Base-by-base conservation (phyloP, 2,329 filamentous ascomycete species). In the Fusarium compactum region DNA sequence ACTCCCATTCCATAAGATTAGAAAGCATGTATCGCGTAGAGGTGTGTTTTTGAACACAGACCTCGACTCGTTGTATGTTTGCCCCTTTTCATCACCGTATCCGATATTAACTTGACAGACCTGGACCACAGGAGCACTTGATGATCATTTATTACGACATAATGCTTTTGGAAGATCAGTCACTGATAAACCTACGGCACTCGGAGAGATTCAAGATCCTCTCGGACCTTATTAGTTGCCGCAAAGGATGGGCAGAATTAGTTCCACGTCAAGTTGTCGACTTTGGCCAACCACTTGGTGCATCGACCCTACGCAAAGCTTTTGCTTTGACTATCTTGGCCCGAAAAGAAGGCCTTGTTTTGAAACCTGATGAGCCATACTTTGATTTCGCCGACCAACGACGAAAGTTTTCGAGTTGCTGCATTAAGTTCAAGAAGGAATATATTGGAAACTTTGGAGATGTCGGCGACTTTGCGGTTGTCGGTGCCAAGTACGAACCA, bases 391-490 rank as follows among this genome's bases (percentile, higher is more conserved):
- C 67, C 30, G 74, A 74, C 46, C 73, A 70, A 47, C 72, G 73
- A 44, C 71, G 80, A 72, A 67, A 83, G 30, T 82, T 82, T 62
- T 76, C 79, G 5, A 82, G 82, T 16, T 84, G 82, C 60, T 91
- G 89, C 77, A 92, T 97, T 75, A 97, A 97, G 80, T 80, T 97
- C 44, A 97, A 97, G 79, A 94, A 94, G 74, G 93, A 96, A 75
- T 97, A 97, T 74, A 81, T 97, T 40, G 85, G 86, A 27, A 89
- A 89, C 5, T 88, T 95, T 76, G 93, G 94, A 1, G 94, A 97
- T 65, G 89, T 94, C 30, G 92, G 92, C 12, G 95, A 97, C 77
- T 92, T 97, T 76, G 90, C 92, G 3, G 85, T 95, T 3, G 82
- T 97, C 5, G 94, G 93, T 1, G 94, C 89, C 8, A 88, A 89